Evolutionary conservation across 139 green algal genomes (phyloP).

Genomic region (Asterochloris sp.): DNA sequence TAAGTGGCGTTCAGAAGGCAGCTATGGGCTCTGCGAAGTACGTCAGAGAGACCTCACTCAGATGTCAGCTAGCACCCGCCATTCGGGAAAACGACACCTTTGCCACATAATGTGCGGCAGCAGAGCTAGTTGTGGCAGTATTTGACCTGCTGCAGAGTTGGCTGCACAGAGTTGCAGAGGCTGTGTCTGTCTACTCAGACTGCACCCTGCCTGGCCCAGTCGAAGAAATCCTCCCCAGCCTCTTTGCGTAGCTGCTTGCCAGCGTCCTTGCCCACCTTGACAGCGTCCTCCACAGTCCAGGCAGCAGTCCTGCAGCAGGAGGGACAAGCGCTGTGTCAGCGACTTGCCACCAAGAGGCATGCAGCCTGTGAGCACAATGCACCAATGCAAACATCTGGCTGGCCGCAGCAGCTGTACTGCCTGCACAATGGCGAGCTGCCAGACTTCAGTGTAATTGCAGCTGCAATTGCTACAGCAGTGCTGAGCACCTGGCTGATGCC

Average conservation of each 20-base stretch:
- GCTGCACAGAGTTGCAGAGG: not conserved
- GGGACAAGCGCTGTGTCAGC: not conserved
- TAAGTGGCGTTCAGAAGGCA: not conserved
- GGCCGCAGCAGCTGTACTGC: not conserved
- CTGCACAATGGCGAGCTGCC: not conserved
- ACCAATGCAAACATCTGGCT: not conserved
- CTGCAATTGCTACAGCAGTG: not conserved
- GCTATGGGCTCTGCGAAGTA: not conserved
- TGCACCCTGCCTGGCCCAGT: slow-evolving; percentile 44
- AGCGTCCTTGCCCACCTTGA: slow-evolving; percentile 60
- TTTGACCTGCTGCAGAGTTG: not conserved
- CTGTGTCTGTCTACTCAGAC: not conserved
- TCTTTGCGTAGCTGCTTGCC: slow-evolving; percentile 81
- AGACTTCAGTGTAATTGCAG: not conserved
- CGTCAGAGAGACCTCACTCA: not conserved
- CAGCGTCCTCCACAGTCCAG: slow-evolving; percentile 59
- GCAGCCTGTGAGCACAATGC: not conserved
- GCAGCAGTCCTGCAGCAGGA: slow-evolving; percentile 21
- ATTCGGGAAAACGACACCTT: too few species aligned
- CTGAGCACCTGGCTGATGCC: not conserved
- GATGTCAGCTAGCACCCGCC: too few species aligned
- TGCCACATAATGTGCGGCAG: not conserved
- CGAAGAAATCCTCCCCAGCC: slow-evolving; percentile 74
- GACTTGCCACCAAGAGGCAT: not conserved
- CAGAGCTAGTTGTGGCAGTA: not conserved